Evolutionary conservation across 1,284 basidiomycete genomes (phyloP).

Genomic region (Stygiomarasmius scandens): DNA sequence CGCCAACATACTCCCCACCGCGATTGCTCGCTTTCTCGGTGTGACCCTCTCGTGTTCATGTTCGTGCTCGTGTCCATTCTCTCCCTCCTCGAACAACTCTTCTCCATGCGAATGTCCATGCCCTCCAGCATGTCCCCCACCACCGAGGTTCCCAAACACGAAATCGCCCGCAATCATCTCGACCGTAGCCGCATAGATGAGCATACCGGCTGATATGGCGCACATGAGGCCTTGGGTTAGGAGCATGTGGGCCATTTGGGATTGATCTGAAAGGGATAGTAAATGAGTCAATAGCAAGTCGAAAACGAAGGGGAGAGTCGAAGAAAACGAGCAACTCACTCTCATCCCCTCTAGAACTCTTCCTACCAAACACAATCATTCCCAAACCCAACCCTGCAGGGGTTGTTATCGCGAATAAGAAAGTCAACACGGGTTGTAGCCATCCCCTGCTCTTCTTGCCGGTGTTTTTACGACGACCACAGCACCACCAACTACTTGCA

Average conservation of each 20-base stretch:
- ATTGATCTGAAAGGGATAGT: conserved; percentile 7
- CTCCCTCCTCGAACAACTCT: conserved; percentile 18
- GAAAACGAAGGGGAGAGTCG: not conserved
- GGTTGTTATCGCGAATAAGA: conserved; percentile 72
- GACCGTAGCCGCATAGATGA: conserved; percentile 76
- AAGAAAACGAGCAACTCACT: not conserved
- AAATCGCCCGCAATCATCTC: conserved; percentile 84
- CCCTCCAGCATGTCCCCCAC: conserved; percentile 41
- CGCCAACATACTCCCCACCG: conserved; percentile 13
- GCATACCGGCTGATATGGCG: conserved; percentile 76
- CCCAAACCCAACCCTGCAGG: conserved; percentile 68
- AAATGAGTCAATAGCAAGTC: not conserved
- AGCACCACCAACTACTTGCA: no score
- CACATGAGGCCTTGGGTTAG: conserved; percentile 72
- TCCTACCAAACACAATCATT: conserved; percentile 41
- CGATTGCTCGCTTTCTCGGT: conserved; percentile 1
- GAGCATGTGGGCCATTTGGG: conserved; percentile 46
- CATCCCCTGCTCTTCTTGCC: conserved; percentile 10
- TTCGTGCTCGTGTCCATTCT: conserved; percentile 14
- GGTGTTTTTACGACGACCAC: no score
- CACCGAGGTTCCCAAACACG: conserved; percentile 56
- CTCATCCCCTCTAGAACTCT: conserved; percentile 24
- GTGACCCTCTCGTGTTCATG: conserved; percentile 5
- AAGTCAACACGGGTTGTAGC: conserved; percentile 57
- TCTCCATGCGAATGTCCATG: conserved; percentile 27